These are phyloP conservation scores for Sporisorium sorghi DNA, from an alignment of 1,284 basidiomycete genomes.

Conservation along the genomic window DNA sequence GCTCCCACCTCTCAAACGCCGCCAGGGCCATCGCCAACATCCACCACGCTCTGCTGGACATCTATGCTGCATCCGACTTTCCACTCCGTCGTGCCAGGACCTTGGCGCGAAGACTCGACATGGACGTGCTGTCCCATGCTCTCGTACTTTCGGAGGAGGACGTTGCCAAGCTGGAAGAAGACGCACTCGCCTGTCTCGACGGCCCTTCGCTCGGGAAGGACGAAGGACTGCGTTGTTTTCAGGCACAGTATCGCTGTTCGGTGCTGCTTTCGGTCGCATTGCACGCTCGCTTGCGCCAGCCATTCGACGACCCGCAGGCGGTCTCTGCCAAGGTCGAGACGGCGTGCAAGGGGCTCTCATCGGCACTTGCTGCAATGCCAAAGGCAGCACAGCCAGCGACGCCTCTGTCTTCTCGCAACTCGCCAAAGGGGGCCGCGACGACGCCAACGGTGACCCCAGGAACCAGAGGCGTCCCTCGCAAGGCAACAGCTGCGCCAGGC, in stretches of 20 bases:
- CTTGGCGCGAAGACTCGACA: conserved; percentile 42
- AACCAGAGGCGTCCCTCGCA: conserved; percentile 16
- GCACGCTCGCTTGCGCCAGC: conserved; percentile 31
- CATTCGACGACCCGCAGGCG: conserved; percentile 21
- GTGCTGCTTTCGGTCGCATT: conserved; percentile 28
- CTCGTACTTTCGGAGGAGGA: conserved; percentile 23
- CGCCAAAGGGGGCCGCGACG: conserved; percentile 10
- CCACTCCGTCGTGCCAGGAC: conserved; percentile 53
- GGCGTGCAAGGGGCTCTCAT: conserved; percentile 36
- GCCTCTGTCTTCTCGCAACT: conserved; percentile 12
- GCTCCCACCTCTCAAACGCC: conserved; percentile 45
- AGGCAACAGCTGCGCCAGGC: conserved; percentile 4
- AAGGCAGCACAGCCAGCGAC: conserved; percentile 9
- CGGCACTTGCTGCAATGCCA: conserved; percentile 2
- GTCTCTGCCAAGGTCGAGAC: conserved; percentile 29
- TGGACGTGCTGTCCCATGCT: conserved; percentile 34
- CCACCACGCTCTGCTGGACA: conserved; percentile 20
- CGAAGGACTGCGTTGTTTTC: conserved; percentile 25
- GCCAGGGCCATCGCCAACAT: conserved; percentile 31
- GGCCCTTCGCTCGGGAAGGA: conserved; percentile 14
- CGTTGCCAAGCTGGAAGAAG: conserved; percentile 13
- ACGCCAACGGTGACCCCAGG: conserved; percentile 13
- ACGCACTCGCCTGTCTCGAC: conserved; percentile 33
- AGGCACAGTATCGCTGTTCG: conserved; percentile 43
- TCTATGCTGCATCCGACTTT: conserved; percentile 20